These are phyloP conservation scores for Neonectria hederae DNA, from an alignment of 2,329 filamentous ascomycete genomes.

Conservation along the genomic window DNA sequence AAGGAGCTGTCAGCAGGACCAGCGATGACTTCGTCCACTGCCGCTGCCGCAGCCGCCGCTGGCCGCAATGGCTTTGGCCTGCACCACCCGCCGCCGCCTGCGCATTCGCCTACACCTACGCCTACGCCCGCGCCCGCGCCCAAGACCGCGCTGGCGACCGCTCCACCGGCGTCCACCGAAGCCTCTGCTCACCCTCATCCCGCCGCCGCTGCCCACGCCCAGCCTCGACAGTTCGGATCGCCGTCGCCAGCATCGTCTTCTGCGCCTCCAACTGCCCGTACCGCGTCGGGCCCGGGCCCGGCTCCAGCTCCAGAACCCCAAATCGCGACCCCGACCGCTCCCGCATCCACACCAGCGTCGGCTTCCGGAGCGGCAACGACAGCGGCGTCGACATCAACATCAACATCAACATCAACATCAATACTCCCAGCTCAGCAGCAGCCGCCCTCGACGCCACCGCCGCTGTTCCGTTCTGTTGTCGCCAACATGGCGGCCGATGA, in stretches of 20 bases:
- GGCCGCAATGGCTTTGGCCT: conserved; percentile 44
- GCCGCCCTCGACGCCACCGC: conserved; percentile 36
- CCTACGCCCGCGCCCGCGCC: conserved; percentile 22
- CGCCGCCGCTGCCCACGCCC: conserved; percentile 24
- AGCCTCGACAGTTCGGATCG: not conserved
- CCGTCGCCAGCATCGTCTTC: conserved; percentile 5
- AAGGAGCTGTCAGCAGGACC: conserved; percentile 64
- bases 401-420: conserved; percentile 20
- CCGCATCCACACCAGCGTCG: conserved; percentile 23
- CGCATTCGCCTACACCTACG: conserved; percentile 34
- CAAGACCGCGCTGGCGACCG: conserved; percentile 27
- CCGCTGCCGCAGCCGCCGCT: conserved; percentile 40
- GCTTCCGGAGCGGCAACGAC: conserved; percentile 12
- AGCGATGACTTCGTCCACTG: conserved; percentile 70
- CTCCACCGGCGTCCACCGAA: conserved; percentile 26
- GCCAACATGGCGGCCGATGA: conserved; percentile 23
- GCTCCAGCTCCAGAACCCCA: conserved; percentile 21
- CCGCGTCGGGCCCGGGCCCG: conserved; percentile 21
- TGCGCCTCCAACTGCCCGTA: conserved; percentile 3
- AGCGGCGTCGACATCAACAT: conserved; percentile 23
- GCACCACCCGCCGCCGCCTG: conserved; percentile 35
- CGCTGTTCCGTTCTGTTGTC: conserved; percentile 22
- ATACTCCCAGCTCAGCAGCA: conserved; percentile 23
- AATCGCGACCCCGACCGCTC: conserved; percentile 30
- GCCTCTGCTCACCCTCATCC: conserved; percentile 19